Evolutionary conservation across 805 yeast genomes (phyloP).

Genomic region (Ogataea haglerorum): DNA sequence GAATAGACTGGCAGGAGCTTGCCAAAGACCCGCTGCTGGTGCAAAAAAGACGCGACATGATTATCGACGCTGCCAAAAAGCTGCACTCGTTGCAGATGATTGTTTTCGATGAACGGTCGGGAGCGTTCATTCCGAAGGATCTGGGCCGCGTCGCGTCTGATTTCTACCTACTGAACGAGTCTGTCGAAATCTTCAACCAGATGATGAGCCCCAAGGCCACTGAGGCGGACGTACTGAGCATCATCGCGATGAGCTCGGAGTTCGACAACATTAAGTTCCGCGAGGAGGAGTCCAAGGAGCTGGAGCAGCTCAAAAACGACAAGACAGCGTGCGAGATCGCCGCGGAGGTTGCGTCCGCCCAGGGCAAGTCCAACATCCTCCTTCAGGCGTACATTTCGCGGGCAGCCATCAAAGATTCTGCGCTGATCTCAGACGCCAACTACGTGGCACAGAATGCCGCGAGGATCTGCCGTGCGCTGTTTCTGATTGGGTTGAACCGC

Average conservation of each 20-base stretch:
- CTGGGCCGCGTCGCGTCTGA: constrained; percentile 94
- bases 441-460: constrained; percentile 96
- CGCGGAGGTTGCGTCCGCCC: constrained; percentile 68
- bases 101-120: constrained; percentile 80
- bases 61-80: constrained; percentile 73
- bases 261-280: constrained; percentile 87
- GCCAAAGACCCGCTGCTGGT: constrained; percentile 78
- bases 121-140: constrained; percentile 79
- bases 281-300: constrained; percentile 80
- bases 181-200: constrained; percentile 85
- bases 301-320: constrained; percentile 55
- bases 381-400: constrained; percentile 86
- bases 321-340: constrained; percentile 79
- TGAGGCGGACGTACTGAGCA: constrained; percentile 86
- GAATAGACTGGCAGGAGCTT: constrained; percentile 82
- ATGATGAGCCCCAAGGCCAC: constrained; percentile 81
- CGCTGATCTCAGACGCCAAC: constrained; percentile 79
- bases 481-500: constrained; percentile 80
- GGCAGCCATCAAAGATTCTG: constrained; percentile 68
- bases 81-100: constrained; percentile 91
- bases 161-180: constrained; percentile 78
- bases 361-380: constrained; percentile 82
- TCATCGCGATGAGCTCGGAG: constrained; percentile 89
- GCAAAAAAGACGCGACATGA: constrained; percentile 70
- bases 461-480: constrained; percentile 88